phyloP scores from a whole-genome alignment of 148 eudicot species.

The Silene conica region DNA sequence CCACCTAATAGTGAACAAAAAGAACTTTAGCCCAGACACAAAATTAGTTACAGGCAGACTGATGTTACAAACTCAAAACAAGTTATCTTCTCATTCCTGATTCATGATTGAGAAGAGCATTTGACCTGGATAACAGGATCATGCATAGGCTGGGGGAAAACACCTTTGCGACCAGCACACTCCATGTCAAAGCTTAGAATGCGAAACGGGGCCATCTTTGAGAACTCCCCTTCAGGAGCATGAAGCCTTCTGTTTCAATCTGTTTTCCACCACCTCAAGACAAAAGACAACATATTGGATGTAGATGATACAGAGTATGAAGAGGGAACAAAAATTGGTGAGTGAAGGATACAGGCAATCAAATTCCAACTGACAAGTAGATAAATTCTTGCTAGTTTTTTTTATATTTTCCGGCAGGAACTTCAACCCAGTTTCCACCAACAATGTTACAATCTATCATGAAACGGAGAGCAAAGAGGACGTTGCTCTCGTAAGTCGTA shows the following conservation, averaged over 20 bases:
- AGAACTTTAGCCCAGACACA: conserved; percentile 21
- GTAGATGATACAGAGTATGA: neutral
- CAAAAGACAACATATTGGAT: neutral
- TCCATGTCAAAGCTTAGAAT: conserved; percentile 96
- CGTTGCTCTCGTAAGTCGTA: too few relatives aligned
- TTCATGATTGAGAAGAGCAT: conserved; percentile 4
- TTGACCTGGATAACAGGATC: conserved; percentile 97
- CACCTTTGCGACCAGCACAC: conserved; percentile 98
- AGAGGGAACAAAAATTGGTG: neutral
- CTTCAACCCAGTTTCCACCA: too few relatives aligned
- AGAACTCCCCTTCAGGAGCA: conserved; percentile 87
- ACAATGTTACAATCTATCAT: too few relatives aligned
- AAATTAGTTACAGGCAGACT: conserved; percentile 7
- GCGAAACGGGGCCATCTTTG: conserved; percentile 98
- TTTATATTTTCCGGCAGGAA: too few relatives aligned
- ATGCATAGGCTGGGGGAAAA: conserved; percentile 83
- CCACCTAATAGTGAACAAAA: too few relatives aligned
- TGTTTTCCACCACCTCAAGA: conserved; percentile 3
- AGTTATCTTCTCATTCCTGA: conserved; percentile 1
- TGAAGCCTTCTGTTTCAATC: conserved; percentile 27
- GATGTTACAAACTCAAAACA: conserved; percentile 8
- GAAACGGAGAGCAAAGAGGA: too few relatives aligned
- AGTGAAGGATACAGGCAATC: conserved; percentile 87
- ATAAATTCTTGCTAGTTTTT: too few relatives aligned
- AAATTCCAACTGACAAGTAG: too few relatives aligned